A percentile compares a stretch with the other conserved stretches of the same genome.
Evolutionary conservation across 495 filamentous ascomycete species (phyloP).

Genomic region (Staphylotrichum tortipilum): DNA sequence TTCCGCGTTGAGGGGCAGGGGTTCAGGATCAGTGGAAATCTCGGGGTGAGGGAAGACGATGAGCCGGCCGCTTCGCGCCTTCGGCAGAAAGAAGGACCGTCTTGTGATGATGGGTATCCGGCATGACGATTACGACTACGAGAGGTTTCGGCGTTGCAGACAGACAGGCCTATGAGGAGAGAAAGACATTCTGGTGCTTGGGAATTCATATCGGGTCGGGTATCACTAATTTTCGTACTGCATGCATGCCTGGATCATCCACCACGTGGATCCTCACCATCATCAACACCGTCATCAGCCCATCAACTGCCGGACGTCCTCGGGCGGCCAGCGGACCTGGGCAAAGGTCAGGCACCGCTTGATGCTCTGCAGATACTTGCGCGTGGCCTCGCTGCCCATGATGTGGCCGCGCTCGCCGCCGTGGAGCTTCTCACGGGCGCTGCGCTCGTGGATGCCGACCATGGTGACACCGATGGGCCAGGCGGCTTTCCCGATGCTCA

Average conservation of each 20-base stretch:
- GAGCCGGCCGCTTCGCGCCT: neutral
- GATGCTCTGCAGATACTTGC: constrained; percentile 95
- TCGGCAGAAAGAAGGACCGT: neutral
- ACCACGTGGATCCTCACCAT: too few species aligned
- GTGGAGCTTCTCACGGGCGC: constrained; percentile 89
- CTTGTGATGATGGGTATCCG: neutral
- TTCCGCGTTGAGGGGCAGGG: too few species aligned
- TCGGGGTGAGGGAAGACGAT: too few species aligned
- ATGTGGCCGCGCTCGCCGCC: constrained; percentile 89
- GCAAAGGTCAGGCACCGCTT: constrained; percentile 95
- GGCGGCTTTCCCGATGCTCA: constrained; percentile 97
- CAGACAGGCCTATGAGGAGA: neutral
- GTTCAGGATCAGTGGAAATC: too few species aligned
- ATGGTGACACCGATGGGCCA: constrained; percentile 99
- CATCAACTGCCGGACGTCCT: constrained; percentile 91
- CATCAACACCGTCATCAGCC: too few species aligned
- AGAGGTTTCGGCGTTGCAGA: neutral
- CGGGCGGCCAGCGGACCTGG: constrained; percentile 90
- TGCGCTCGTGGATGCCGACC: constrained; percentile 98
- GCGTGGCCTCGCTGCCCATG: constrained; percentile 88
- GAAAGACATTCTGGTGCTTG: neutral
- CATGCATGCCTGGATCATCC: too few species aligned
- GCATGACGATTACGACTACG: neutral
- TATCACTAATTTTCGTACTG: constrained; percentile 5
- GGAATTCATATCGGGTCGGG: neutral